Conservation (phyloP, 371 early-diverging fungal genomes). For the Dinochytrium kinnereticum region DNA sequence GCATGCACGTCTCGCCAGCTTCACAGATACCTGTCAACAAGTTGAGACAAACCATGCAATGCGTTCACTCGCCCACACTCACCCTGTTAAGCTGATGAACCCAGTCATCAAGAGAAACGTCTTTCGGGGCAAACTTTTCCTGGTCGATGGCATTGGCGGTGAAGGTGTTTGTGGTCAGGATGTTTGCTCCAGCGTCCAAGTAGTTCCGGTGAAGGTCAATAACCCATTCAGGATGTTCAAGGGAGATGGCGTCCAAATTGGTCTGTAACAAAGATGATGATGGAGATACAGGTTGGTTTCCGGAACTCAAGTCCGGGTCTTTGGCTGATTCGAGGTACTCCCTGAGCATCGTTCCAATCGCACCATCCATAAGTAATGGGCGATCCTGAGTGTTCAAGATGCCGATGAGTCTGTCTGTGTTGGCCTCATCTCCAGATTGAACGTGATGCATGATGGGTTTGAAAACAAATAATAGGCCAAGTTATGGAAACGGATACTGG, state of each 20-base stretch:
- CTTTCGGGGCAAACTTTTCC: background rate
- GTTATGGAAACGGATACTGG: no score
- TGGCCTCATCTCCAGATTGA: no score
- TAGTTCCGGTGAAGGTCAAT: background rate
- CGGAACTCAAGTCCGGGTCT: background rate
- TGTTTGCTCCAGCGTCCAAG: background rate
- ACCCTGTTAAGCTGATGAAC: background rate
- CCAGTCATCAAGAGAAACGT: background rate
- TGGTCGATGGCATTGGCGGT: background rate
- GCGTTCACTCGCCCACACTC: background rate
- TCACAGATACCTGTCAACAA: background rate
- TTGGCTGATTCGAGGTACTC: background rate
- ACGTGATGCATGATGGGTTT: no score
- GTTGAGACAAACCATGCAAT: background rate
- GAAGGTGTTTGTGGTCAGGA: constrained; percentile 3
- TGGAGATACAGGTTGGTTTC: background rate
- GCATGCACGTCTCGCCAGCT: background rate
- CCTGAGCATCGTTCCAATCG: background rate
- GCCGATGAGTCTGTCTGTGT: no score
- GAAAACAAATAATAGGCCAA: no score
- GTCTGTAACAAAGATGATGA: background rate
- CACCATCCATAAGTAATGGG: background rate
- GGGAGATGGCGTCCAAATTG: background rate
- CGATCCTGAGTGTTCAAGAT: no score
- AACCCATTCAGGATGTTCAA: background rate